Percentiles rank a stretch among this genome's conserved stretches.
Evolutionary conservation across 2,329 filamentous ascomycete genomes (phyloP).

Genomic region (Teratosphaeriaceae sp.): DNA sequence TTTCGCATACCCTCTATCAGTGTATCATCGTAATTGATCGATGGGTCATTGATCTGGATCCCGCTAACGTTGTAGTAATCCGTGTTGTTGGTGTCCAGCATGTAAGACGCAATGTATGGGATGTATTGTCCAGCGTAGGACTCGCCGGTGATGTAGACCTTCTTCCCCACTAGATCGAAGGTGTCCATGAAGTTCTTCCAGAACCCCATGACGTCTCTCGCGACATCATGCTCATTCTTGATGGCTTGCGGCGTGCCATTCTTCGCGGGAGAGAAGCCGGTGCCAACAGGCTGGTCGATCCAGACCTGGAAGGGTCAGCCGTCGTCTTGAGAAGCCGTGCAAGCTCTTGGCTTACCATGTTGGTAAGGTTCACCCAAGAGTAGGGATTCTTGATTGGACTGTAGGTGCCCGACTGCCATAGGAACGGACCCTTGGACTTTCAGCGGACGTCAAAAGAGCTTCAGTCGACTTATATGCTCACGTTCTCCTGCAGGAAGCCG

Average conservation of each 20-base stretch:
- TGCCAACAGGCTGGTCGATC: slow-evolving; percentile 34
- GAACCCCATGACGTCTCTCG: slow-evolving; percentile 37
- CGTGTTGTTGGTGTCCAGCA: slow-evolving; percentile 23
- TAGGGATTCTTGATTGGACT: slow-evolving; percentile 32
- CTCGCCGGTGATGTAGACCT: slow-evolving; percentile 36
- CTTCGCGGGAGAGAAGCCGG: slow-evolving; percentile 13
- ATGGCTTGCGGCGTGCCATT: slow-evolving; percentile 22
- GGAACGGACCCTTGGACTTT: slow-evolving; percentile 5
- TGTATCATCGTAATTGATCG: slow-evolving; percentile 44
- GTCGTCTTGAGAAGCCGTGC: not conserved
- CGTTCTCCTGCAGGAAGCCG: slow-evolving; percentile 42
- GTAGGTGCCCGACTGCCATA: slow-evolving; percentile 33
- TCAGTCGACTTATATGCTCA: slow-evolving; percentile 7
- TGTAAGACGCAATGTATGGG: slow-evolving; percentile 28
- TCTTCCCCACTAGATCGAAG: slow-evolving; percentile 45
- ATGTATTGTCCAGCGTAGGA: slow-evolving; percentile 25
- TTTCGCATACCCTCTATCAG: slow-evolving; percentile 17
- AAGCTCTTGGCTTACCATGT: slow-evolving; percentile 19
- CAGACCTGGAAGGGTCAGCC: slow-evolving; percentile 15
- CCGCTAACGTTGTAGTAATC: slow-evolving; percentile 28
- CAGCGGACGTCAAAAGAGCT: not conserved
- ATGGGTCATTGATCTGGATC: slow-evolving; percentile 29
- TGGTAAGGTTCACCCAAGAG: slow-evolving; percentile 35
- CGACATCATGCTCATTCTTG: slow-evolving; percentile 36
- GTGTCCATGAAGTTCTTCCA: slow-evolving; percentile 46